Evolutionary conservation across 495 filamentous ascomycete genomes (phyloP), one percentile per base, ranked within the genome.

Genomic region (Emericellopsis terricola): DNA sequence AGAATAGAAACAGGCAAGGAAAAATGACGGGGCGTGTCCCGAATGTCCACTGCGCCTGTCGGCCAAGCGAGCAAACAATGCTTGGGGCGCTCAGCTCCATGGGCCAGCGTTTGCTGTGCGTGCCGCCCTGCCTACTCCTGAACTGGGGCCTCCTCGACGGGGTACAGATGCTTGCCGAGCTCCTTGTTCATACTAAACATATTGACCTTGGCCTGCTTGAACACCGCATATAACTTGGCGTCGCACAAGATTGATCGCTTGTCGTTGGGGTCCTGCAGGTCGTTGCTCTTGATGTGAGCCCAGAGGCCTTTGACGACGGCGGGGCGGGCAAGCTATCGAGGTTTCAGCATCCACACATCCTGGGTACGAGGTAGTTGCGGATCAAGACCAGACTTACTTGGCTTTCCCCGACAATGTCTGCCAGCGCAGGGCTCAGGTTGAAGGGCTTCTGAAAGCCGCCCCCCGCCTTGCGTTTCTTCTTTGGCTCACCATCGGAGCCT

Each of bases 171-270:
- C 40, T 60, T 62, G 3, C 64, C 65, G 1, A 71, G 52, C 8
- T 64, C 51, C 48, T 70, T 69, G 58, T 89, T 94, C 85, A 94
- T 93, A 28, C 82, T 85, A 48, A 97, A 96, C 91, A 97, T 97
- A 46, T 94, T 82, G 23, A 97, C 76, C 42, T 71, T 79, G 39
- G 85, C 78, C 44, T 76, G 69, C 50, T 87, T 87, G 62, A 97
- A 96, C 2, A 97, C 79, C 1, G 76, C 73, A 21, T 80, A 71
- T 75, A 97, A 73, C 31, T 70, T 68, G 24, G 93, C 83, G 56
- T 97, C 91, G 51, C 89, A 97, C 34, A 69, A 58, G 34, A 97
- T 96, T 45, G 92, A 82, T 9, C 89, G 80, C 47, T 81, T 78
- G 54, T 97, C 91, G 36, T 47, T 75, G 3, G 84, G 86, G 47